Base-by-base conservation (phyloP, 129 eudicot genomes). In the Heracleum sosnowskyi region DNA sequence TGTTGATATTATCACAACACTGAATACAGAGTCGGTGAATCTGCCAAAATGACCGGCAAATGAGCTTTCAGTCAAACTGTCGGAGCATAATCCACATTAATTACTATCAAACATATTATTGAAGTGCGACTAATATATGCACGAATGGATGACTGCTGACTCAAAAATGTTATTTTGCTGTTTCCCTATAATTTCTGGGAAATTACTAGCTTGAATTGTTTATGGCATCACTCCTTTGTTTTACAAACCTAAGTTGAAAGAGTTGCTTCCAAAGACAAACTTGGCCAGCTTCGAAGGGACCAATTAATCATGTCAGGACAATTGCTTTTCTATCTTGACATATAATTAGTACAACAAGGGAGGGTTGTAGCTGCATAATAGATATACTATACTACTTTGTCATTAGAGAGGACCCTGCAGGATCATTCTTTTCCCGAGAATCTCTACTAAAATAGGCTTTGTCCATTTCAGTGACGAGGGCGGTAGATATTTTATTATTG, bases 211-310 rank as follows among this genome's bases (percentile, higher is more conserved):
- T 76, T 57, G 13, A 42, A 77, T 55, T 57, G 41, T 76, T 35
- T 76, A 7, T 24, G 28, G 13, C 74, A 64, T 78, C 62, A 64
- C 60, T 64, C 39, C 31, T 26, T 73, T 73, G 77, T 73, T 41
- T 41, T 36, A 26, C 31, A 51, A 57, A 57, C 66, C 39, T 2
- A 72, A 55, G 41, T 53, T 76, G 45, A 37, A 53, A 76, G 83
- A 77, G 75, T 74, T 84, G 84, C 68, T 86, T 77, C 33, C 84
- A 53, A 82, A 79, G 90, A 84, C 88, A 87, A 87, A 87, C 80
- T 55, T 68, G 84, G 90, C 90, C 88, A 87, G 90, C 90, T 77
- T 79, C 51, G 46, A 71, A 55, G 84, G 77, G 82, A 69, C 85
- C 81, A 87, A 68, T 84, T 81, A 79, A 82, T 85, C 72, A 79